Conservation (phyloP, 805 yeast genomes). For the Yarrowia deformans region DNA sequence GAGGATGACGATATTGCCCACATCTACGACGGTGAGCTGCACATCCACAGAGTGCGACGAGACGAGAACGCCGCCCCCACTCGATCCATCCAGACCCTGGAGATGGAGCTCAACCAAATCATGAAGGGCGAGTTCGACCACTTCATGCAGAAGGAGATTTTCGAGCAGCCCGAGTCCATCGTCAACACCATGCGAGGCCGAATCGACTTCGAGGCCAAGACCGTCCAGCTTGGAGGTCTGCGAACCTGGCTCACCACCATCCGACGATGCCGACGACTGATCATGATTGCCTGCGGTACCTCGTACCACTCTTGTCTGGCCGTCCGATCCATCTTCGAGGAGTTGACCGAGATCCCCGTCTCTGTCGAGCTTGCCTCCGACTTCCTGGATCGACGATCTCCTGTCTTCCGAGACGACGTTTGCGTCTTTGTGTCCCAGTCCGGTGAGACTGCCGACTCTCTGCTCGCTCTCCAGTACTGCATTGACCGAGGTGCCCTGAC, state of each 20-base stretch:
- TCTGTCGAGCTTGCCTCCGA: conserved; percentile 93
- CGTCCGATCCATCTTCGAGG: conserved; percentile 95
- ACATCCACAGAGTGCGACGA: conserved; percentile 93
- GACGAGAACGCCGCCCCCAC: conserved; percentile 85
- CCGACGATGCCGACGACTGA: conserved; percentile 91
- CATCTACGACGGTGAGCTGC: conserved; percentile 96
- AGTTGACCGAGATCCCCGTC: conserved; percentile 93
- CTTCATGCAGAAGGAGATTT: conserved; percentile 98
- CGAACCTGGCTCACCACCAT: conserved; percentile 83
- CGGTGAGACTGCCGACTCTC: conserved; percentile 98
- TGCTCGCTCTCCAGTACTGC: conserved; percentile 94
- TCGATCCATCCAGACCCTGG: conserved; percentile 94
- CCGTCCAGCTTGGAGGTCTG: conserved; percentile 88
- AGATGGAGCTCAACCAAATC: conserved; percentile 95
- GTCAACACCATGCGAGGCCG: conserved; percentile 99
- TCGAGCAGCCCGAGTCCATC: conserved; percentile 98
- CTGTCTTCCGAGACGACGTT: conserved; percentile 98
- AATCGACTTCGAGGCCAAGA: conserved; percentile 82
- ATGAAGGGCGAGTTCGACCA: conserved; percentile 97
- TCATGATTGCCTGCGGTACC: conserved; percentile 99
- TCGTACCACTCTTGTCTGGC: conserved; percentile 98
- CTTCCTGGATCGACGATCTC: conserved; percentile 90
- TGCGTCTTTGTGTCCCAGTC: conserved; percentile 98
- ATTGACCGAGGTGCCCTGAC: conserved; percentile 96
- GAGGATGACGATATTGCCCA: conserved; percentile 99